Conservation (phyloP, 306 rosid species). For the Purshia tridentata region DNA sequence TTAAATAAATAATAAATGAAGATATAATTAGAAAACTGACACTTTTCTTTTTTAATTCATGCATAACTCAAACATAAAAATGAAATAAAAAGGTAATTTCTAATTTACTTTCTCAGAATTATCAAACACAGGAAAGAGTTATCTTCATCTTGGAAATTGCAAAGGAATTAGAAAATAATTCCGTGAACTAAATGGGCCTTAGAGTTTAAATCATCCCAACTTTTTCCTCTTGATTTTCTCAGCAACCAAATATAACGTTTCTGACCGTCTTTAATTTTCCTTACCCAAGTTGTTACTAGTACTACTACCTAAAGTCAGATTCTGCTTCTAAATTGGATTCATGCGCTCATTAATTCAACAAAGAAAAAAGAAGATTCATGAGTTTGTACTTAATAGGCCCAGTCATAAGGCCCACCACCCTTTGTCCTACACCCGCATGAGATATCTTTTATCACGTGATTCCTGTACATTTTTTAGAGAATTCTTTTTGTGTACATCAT, state of each 20-base stretch:
- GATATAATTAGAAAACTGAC: too few species aligned
- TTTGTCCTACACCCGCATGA: background rate
- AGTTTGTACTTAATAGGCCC: background rate
- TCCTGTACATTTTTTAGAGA: background rate
- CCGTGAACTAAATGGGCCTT: too few species aligned
- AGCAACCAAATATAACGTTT: background rate
- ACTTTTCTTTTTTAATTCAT: too few species aligned
- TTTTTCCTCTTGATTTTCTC: background rate
- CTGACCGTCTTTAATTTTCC: background rate
- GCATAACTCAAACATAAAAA: too few species aligned
- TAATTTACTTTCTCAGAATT: too few species aligned
- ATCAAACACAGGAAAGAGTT: too few species aligned
- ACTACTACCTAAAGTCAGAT: background rate
- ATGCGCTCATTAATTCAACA: background rate
- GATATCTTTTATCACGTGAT: slow-evolving; percentile 8
- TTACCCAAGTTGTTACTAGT: background rate
- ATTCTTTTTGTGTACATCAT: too few species aligned
- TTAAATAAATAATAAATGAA: too few species aligned
- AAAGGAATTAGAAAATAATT: too few species aligned
- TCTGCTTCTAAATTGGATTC: background rate
- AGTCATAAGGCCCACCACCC: background rate
- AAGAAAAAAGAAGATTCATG: background rate
- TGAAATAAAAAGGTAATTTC: too few species aligned
- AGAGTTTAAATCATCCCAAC: background rate
- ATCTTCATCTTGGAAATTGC: too few species aligned